Percentiles rank a stretch among this genome's conserved stretches.
phyloP scores from a whole-genome alignment of 2,329 filamentous ascomycete species.

The Aspergillus sp. region DNA sequence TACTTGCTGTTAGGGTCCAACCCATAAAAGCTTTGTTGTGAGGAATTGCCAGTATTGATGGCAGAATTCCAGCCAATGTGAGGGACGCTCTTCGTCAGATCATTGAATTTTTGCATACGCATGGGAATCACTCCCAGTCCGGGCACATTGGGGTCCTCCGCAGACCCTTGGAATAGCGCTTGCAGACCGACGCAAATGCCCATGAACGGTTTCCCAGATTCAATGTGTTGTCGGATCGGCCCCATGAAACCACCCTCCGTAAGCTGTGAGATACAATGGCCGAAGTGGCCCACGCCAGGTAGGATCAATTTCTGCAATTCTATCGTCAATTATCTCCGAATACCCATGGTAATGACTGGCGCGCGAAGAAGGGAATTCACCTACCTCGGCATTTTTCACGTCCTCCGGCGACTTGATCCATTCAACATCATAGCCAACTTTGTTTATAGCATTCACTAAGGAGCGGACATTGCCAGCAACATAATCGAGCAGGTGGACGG shows the following conservation, averaged over 20 bases:
- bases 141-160: conserved; percentile 68
- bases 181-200: conserved; percentile 95
- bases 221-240: conserved; percentile 78
- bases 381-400: conserved; percentile 78
- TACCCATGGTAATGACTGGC: background rate
- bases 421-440: conserved; percentile 86
- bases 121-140: conserved; percentile 76
- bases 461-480: conserved; percentile 96
- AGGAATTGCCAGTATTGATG: conserved; percentile 48
- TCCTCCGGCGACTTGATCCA: conserved; percentile 87
- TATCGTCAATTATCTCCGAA: conserved; percentile 5
- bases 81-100: conserved; percentile 81
- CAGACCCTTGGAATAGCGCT: conserved; percentile 81
- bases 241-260: conserved; percentile 78
- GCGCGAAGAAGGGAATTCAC: conserved; percentile 13
- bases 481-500: conserved; percentile 67
- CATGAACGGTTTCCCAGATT: conserved; percentile 94
- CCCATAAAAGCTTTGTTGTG: conserved; percentile 67
- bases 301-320: conserved; percentile 77
- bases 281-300: conserved; percentile 95
- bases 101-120: conserved; percentile 72
- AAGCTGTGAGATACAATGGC: conserved; percentile 88
- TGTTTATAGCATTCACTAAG: conserved; percentile 95
- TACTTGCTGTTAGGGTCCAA: conserved; percentile 83
- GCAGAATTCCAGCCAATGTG: conserved; percentile 99